phyloP scores from a whole-genome alignment of 176 grass and related monocot species.

The Poa pratensis region DNA sequence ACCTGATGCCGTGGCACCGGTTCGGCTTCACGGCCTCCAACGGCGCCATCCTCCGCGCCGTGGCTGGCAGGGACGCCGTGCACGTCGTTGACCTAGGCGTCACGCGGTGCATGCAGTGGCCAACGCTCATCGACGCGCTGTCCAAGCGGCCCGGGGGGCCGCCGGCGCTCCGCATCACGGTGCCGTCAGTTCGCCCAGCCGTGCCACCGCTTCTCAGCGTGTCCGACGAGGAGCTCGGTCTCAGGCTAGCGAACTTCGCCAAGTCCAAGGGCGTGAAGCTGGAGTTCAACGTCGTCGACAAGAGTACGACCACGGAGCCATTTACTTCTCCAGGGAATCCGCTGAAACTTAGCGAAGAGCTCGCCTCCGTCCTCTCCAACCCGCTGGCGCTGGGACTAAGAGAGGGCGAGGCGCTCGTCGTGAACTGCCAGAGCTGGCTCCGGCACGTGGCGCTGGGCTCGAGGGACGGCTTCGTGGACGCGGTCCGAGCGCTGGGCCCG shows the following conservation, averaged over 20 bases:
- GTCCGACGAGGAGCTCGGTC: constrained; percentile 67
- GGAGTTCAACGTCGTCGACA: constrained; percentile 67
- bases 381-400: constrained; percentile 33
- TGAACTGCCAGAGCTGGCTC: constrained; percentile 89
- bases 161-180: constrained; percentile 71
- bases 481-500: constrained; percentile 52
- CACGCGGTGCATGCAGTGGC: constrained; percentile 98
- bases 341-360: constrained; percentile 41
- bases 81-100: constrained; percentile 86
- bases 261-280: constrained; percentile 72
- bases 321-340: constrained; percentile 41
- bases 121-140: constrained; percentile 82
- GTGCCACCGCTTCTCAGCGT: constrained; percentile 56
- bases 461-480: constrained; percentile 60
- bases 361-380: constrained; percentile 51
- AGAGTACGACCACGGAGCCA: constrained; percentile 10
- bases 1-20: constrained; percentile 88
- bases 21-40: constrained; percentile 91
- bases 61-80: constrained; percentile 51
- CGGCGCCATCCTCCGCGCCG: constrained; percentile 70
- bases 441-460: constrained; percentile 55
- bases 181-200: constrained; percentile 45
- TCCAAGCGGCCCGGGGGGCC: constrained; percentile 66
- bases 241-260: constrained; percentile 71
- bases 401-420: constrained; percentile 73